These are phyloP conservation scores for Scenedesmus sp. DNA, from an alignment of 163 green algal species.

Conservation along the genomic window DNA sequence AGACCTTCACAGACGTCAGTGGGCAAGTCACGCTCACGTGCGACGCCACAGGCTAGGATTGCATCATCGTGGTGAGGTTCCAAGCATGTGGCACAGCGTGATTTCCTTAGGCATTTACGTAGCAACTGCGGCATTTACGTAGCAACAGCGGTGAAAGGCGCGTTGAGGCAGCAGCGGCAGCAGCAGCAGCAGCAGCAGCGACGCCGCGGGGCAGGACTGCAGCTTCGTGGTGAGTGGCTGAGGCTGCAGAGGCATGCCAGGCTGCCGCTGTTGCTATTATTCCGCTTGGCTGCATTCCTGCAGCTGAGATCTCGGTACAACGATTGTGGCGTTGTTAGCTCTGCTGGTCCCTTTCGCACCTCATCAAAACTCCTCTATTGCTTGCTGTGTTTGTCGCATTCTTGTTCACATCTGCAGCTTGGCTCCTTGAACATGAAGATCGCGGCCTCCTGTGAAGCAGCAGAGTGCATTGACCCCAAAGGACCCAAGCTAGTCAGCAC, in stretches of 20 bases:
- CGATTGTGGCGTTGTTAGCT: no score
- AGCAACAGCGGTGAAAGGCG: not conserved
- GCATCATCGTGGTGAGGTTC: slow-evolving; percentile 37
- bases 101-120: no score
- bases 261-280: not conserved
- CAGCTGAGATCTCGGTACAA: no score
- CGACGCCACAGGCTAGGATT: slow-evolving; percentile 16
- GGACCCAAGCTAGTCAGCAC: slow-evolving; percentile 38
- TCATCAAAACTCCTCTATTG: not conserved
- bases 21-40: slow-evolving; percentile 44
- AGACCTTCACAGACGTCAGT: slow-evolving; percentile 34
- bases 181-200: not conserved
- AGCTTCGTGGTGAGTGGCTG: no score
- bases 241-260: not conserved
- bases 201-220: no score
- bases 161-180: not conserved
- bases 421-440: slow-evolving; percentile 48
- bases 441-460: slow-evolving; percentile 23
- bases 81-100: no score
- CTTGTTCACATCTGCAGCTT: not conserved
- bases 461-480: slow-evolving; percentile 47
- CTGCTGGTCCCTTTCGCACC: no score
- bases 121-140: no score
- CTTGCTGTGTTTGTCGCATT: not conserved
- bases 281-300: not conserved